phyloP scores from a whole-genome alignment of 306 rosid genomes.

The Cucurbita ficifolia region DNA sequence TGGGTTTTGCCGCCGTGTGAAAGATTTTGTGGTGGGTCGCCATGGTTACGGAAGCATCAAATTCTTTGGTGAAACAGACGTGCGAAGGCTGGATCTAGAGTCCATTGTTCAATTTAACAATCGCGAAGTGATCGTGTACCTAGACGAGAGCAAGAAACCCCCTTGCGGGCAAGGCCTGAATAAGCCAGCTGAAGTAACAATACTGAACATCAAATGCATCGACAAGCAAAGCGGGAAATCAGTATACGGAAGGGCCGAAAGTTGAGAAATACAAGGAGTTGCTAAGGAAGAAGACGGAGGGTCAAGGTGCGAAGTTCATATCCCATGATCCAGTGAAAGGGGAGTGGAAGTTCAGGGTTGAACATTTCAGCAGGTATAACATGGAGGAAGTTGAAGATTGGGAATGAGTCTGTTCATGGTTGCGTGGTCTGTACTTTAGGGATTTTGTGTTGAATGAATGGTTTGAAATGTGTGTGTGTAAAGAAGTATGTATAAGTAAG shows the following conservation, averaged over 20 bases:
- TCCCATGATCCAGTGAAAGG: constrained; percentile 63
- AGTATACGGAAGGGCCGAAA: constrained; percentile 62
- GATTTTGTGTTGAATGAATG: neutral
- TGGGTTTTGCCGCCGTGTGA: constrained; percentile 73
- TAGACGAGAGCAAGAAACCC: constrained; percentile 80
- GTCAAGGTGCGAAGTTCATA: constrained; percentile 83
- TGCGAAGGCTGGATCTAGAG: constrained; percentile 81
- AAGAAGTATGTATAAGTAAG: constrained; percentile 1
- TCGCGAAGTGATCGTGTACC: constrained; percentile 88
- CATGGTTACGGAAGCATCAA: constrained; percentile 80
- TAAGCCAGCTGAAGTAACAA: constrained; percentile 93
- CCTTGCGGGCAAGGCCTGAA: constrained; percentile 96
- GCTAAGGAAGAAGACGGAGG: constrained; percentile 86
- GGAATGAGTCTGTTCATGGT: neutral
- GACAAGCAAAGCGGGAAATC: constrained; percentile 66
- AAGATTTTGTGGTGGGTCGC: constrained; percentile 85
- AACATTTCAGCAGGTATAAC: constrained; percentile 59
- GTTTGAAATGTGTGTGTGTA: neutral
- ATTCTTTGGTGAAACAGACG: constrained; percentile 87
- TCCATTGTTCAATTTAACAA: constrained; percentile 74
- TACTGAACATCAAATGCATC: constrained; percentile 72
- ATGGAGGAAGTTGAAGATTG: constrained; percentile 20
- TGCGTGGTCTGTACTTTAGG: neutral
- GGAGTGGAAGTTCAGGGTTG: constrained; percentile 88
- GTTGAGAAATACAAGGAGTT: constrained; percentile 71